Conservation (phyloP, 129 eudicot species). For the Rutidosis leptorrhynchoides region DNA sequence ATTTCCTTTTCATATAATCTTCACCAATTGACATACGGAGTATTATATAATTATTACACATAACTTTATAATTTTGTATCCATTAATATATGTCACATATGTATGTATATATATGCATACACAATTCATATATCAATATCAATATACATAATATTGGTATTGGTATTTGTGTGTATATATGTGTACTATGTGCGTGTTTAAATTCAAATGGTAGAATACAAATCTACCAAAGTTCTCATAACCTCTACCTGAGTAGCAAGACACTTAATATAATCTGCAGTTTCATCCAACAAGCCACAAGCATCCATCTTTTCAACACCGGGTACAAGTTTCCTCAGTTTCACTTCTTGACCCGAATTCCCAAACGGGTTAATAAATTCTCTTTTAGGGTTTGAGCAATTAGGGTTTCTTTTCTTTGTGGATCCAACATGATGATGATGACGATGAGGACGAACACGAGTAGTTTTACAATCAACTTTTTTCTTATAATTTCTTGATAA, state of each 20-base stretch:
- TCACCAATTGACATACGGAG: conserved; percentile 20
- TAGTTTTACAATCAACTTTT: conserved; percentile 3
- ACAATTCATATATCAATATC: conserved; percentile 12
- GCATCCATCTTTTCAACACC: conserved; percentile 66
- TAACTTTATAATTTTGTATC: conserved; percentile 13
- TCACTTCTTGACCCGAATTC: conserved; percentile 32
- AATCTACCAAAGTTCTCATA: conserved; percentile 60
- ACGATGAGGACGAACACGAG: conserved; percentile 19
- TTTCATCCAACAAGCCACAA: conserved; percentile 62
- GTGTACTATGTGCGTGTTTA: conserved; percentile 3
- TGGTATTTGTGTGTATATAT: conserved; percentile 1
- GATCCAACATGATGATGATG: conserved; percentile 17
- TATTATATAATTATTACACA: conserved; percentile 27
- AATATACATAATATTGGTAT: conserved; percentile 22
- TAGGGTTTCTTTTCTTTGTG: conserved; percentile 32
- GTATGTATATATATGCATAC: not conserved
- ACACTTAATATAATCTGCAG: conserved; percentile 80
- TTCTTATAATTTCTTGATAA: not conserved
- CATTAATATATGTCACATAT: not conserved
- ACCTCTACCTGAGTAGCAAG: conserved; percentile 73
- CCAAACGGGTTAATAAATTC: conserved; percentile 21
- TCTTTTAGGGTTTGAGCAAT: conserved; percentile 18
- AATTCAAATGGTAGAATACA: conserved; percentile 36
- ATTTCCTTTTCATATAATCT: conserved; percentile 19
- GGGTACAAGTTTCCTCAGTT: conserved; percentile 73